Percentiles rank a stretch among this genome's conserved stretches.
Conservation (phyloP, 1,284 basidiomycete species). For the Peniophora sp. region DNA sequence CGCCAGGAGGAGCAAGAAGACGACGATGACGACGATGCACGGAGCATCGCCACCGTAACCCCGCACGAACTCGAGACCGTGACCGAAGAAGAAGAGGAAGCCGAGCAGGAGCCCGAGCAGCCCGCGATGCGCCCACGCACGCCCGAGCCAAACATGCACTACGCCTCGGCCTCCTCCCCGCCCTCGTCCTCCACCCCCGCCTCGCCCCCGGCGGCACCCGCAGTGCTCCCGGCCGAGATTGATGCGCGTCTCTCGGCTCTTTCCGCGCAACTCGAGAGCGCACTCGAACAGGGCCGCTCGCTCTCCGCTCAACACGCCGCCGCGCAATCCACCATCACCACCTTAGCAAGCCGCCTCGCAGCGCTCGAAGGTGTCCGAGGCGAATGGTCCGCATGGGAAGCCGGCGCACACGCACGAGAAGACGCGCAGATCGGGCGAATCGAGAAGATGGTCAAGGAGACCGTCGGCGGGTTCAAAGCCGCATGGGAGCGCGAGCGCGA, state of each 20-base stretch:
- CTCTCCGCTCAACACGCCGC: slow-evolving; percentile 75
- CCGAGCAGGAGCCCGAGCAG: slow-evolving; percentile 39
- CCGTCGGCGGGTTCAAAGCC: too few relatives aligned
- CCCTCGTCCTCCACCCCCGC: background rate
- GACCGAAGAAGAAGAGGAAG: slow-evolving; percentile 67
- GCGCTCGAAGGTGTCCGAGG: slow-evolving; percentile 33
- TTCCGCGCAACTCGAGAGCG: slow-evolving; percentile 69
- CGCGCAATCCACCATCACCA: slow-evolving; percentile 73
- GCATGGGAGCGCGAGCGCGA: too few relatives aligned
- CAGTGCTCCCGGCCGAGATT: slow-evolving; percentile 24
- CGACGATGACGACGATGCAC: slow-evolving; percentile 46
- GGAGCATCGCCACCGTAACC: slow-evolving; percentile 56
- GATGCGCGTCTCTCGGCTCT: slow-evolving; percentile 68
- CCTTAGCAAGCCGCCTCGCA: slow-evolving; percentile 64
- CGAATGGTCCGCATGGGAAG: slow-evolving; percentile 32
- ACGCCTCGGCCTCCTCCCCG: background rate
- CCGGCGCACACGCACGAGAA: slow-evolving; percentile 33
- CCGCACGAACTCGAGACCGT: slow-evolving; percentile 67
- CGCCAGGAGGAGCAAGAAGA: slow-evolving; percentile 29
- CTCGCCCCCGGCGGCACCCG: slow-evolving; percentile 14
- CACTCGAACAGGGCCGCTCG: slow-evolving; percentile 65
- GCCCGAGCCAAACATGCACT: slow-evolving; percentile 62
- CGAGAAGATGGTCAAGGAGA: too few relatives aligned
- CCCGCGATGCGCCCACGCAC: slow-evolving; percentile 53
- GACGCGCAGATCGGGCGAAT: slow-evolving; percentile 24